Conservation (phyloP, 129 eudicot genomes). For the Erigeron canadensis region DNA sequence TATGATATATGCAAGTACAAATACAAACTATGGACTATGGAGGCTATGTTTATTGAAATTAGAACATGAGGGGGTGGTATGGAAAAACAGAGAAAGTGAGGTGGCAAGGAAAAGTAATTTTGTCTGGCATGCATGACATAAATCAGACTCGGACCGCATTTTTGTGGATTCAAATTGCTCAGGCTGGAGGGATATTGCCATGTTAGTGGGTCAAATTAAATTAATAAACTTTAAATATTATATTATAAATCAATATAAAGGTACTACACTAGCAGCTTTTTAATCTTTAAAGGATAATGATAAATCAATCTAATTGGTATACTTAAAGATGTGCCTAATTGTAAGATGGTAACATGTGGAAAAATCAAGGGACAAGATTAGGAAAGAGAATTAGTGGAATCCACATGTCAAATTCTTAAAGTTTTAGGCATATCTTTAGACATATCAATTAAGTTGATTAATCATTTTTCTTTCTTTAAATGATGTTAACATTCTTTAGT, state of each 20-base stretch:
- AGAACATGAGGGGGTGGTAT: conserved; percentile 9
- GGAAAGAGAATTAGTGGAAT: too few species aligned
- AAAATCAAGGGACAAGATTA: too few species aligned
- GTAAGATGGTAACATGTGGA: too few species aligned
- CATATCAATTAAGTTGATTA: too few species aligned
- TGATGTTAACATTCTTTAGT: background rate
- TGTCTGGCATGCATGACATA: conserved; percentile 45
- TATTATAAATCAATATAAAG: background rate
- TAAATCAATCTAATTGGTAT: too few species aligned
- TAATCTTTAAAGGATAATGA: background rate
- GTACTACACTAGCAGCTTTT: background rate
- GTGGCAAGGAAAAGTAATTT: conserved; percentile 38
- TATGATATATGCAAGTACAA: background rate
- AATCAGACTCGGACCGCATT: conserved; percentile 36
- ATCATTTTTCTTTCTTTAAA: too few species aligned
- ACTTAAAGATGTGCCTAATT: too few species aligned
- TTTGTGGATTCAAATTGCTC: conserved; percentile 36
- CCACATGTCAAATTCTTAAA: too few species aligned
- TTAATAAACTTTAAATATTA: conserved; percentile 7
- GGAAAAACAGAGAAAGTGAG: conserved; percentile 28
- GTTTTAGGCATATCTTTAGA: too few species aligned
- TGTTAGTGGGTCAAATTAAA: conserved; percentile 11
- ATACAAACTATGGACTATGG: background rate
- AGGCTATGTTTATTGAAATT: background rate
- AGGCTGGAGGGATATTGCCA: conserved; percentile 11